These are phyloP conservation scores for Protostelium mycophagum DNA, from an alignment of 78 protist genomes.

Conservation along the genomic window DNA sequence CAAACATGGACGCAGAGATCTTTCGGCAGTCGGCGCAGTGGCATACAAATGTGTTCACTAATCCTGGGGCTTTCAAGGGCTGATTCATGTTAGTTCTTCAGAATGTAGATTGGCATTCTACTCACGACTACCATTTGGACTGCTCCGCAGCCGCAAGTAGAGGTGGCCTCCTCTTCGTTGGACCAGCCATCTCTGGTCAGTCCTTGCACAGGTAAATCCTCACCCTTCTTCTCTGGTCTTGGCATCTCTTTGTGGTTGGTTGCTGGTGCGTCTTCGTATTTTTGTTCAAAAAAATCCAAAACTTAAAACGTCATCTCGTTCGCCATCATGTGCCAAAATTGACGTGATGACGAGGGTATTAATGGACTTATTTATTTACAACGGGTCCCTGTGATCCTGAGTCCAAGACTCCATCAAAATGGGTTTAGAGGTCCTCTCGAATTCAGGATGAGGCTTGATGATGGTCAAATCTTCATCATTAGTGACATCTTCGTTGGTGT, in stretches of 20 bases:
- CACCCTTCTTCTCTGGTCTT: background rate
- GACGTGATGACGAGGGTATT: no score
- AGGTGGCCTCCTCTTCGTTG: background rate
- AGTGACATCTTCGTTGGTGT: no score
- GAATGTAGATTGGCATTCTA: background rate
- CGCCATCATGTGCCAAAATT: no score
- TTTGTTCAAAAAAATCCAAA: no score
- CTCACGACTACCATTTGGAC: background rate
- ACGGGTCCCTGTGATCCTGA: no score
- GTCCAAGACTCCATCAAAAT: no score
- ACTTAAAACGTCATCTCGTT: no score
- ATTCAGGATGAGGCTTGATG: no score
- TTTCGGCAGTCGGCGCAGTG: conserved; percentile 2
- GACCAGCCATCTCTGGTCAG: background rate
- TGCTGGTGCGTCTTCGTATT: no score
- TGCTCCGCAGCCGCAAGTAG: background rate
- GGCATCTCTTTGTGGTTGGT: background rate
- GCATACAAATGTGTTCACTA: background rate
- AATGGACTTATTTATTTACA: no score
- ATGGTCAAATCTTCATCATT: no score
- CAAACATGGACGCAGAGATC: background rate
- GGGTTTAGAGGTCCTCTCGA: no score
- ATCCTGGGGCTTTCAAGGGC: background rate
- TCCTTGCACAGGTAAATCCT: background rate
- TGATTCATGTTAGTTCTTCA: background rate